phyloP scores from a whole-genome alignment of 805 yeast genomes.

The Yamadazyma phyllophila region DNA sequence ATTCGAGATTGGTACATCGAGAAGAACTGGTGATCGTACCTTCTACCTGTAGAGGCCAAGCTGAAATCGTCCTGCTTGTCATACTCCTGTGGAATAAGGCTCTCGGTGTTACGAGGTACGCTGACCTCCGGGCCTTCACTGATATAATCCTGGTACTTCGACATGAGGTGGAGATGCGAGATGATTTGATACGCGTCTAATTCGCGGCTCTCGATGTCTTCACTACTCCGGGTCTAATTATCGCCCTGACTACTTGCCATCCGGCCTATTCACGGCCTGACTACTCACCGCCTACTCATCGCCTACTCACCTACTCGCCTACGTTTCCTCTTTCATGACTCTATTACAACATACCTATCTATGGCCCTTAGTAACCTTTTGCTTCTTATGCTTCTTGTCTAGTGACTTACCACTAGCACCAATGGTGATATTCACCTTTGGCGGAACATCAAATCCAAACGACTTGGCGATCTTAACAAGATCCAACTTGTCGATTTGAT shows the following conservation, averaged over 20 bases:
- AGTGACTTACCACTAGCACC: conserved; percentile 83
- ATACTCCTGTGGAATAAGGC: conserved; percentile 5
- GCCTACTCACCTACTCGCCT: too few species aligned
- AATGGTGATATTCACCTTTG: conserved; percentile 92
- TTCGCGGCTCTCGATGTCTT: not conserved
- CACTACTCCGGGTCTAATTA: too few species aligned
- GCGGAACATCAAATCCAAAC: conserved; percentile 93
- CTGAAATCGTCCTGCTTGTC: conserved; percentile 19
- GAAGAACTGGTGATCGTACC: conserved; percentile 40
- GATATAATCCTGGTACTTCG: conserved; percentile 12
- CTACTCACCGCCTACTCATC: too few species aligned
- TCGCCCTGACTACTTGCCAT: too few species aligned
- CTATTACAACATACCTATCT: conserved; percentile 5
- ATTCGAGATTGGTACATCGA: conserved; percentile 44
- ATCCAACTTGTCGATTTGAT: conserved; percentile 93
- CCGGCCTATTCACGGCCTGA: too few species aligned
- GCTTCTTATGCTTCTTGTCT: conserved; percentile 48
- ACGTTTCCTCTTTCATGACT: not conserved
- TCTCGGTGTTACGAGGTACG: not conserved
- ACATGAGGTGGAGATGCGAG: too few species aligned
- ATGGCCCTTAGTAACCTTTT: conserved; percentile 25
- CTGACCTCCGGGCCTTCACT: conserved; percentile 1
- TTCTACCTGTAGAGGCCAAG: conserved; percentile 22
- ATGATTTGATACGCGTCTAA: not conserved
- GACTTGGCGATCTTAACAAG: conserved; percentile 92